These are phyloP conservation scores for Hippophae rhamnoides DNA, from an alignment of 306 rosid genomes.

Conservation along the genomic window DNA sequence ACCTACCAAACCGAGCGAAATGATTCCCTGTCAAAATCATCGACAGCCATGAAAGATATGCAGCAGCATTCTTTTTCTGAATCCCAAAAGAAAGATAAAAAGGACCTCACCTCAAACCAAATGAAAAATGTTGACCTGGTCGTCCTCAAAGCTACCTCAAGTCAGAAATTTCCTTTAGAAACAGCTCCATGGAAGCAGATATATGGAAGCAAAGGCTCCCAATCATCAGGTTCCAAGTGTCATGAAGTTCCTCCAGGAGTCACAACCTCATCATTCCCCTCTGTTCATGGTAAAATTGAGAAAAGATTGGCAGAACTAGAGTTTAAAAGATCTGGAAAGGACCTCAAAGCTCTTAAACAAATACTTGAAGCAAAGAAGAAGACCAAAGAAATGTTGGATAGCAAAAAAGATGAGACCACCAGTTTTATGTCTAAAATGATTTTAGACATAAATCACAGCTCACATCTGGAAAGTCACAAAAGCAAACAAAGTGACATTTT, in stretches of 20 bases:
- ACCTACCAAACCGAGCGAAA: conserved; percentile 19
- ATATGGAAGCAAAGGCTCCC: conserved; percentile 28
- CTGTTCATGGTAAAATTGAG: conserved; percentile 83
- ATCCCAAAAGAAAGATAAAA: conserved; percentile 25
- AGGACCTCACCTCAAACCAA: conserved; percentile 21
- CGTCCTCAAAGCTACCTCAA: conserved; percentile 23
- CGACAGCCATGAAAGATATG: conserved; percentile 29
- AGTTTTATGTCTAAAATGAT: conserved; percentile 25
- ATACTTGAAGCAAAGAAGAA: conserved; percentile 87
- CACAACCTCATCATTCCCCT: conserved; percentile 26
- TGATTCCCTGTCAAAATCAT: conserved; percentile 26
- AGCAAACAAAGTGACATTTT: conserved; percentile 15
- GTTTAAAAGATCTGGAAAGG: conserved; percentile 84
- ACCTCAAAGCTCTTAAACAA: conserved; percentile 89
- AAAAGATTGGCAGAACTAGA: conserved; percentile 73
- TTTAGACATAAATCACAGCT: conserved; percentile 13
- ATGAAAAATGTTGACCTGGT: conserved; percentile 29
- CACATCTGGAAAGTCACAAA: conserved; percentile 35
- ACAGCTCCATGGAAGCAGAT: conserved; percentile 43
- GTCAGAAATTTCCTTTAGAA: conserved; percentile 36
- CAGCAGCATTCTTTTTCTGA: conserved; percentile 27
- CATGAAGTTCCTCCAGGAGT: conserved; percentile 35
- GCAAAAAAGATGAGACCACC: conserved; percentile 44
- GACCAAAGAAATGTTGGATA: conserved; percentile 30
- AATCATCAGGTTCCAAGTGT: conserved; percentile 27